Percentiles rank a stretch among this genome's conserved stretches.
These are phyloP conservation scores for Spathaspora arborariae DNA, from an alignment of 805 yeast genomes.

Conservation along the genomic window DNA sequence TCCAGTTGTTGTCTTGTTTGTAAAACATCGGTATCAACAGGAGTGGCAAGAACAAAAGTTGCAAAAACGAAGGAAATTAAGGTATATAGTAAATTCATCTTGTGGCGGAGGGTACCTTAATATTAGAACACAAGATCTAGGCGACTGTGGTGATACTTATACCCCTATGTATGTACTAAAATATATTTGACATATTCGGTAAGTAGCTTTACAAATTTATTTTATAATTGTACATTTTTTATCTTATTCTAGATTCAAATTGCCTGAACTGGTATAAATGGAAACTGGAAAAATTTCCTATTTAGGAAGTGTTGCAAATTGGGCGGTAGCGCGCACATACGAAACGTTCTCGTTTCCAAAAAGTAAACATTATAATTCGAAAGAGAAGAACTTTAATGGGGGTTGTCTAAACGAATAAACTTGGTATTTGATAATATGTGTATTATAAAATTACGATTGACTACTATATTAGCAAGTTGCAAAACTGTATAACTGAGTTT, in stretches of 20 bases:
- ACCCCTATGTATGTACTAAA: not conserved
- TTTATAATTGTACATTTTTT: no score
- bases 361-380: no score
- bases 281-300: not conserved
- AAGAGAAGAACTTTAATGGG: no score
- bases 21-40: not conserved
- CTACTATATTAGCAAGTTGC: no score
- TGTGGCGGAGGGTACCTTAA: not conserved
- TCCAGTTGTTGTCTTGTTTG: not conserved
- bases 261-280: not conserved
- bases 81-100: slow-evolving; percentile 8
- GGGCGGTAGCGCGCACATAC: not conserved
- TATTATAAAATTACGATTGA: no score
- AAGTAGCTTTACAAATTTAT: no score
- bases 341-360: no score
- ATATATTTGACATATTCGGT: not conserved
- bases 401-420: no score
- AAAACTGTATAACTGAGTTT: no score
- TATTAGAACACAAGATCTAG: not conserved
- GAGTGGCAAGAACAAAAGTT: slow-evolving; percentile 8
- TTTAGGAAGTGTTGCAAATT: not conserved
- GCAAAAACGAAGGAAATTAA: slow-evolving; percentile 7
- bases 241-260: no score
- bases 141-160: not conserved
- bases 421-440: no score